Base-by-base conservation (phyloP, 2,329 filamentous ascomycete species). In the Sporothrix pseudoabietina region DNA sequence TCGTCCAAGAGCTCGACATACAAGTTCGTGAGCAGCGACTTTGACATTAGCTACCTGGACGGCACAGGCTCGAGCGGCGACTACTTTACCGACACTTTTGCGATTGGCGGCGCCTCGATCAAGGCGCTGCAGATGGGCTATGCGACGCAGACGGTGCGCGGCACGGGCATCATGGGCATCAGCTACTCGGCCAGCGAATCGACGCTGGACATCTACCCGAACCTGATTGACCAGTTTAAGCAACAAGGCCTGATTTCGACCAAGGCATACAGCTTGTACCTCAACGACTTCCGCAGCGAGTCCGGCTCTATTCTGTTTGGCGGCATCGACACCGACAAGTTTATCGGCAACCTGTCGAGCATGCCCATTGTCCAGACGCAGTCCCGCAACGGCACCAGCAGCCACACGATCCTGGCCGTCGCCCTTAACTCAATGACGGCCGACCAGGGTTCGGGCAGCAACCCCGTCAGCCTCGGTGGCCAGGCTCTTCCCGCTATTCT, bases 201-300 rank as follows among this genome's bases (percentile, higher is more conserved):
- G 30, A 79, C 87, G 14, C 47, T 59, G 1, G 78, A 74, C 5
- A 79, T 80, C 0, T 88, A 88, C 78, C 82, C 84, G 16, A 88
- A 92, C 78, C 83, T 95, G 44, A 84, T 93, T 22, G 86, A 90
- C 79, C 84, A 88, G 76, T 85, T 96, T 79, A 85, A 88, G 30
- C 79, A 86, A 35, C 86, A 92, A 77, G 87, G 87, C 57, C 79
- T 87, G 69, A 92, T 93, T 78, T 84, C 85, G 71, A 85, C 84
- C 39, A 87, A 88, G 77, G 89, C 89, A 4, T 94, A 92, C 82
- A 92, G 90, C 75, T 81, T 94, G 35, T 93, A 90, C 83, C 83
- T 89, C 73, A 84, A 86, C 76, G 83, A 86, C 78, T 78, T 83
- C 47, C 84, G 88, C 71, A 85, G 89, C 4, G 85, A 85, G 32